These are phyloP conservation scores for Wallemia ichthyophaga DNA, from an alignment of 1,284 basidiomycete genomes.

Conservation along the genomic window DNA sequence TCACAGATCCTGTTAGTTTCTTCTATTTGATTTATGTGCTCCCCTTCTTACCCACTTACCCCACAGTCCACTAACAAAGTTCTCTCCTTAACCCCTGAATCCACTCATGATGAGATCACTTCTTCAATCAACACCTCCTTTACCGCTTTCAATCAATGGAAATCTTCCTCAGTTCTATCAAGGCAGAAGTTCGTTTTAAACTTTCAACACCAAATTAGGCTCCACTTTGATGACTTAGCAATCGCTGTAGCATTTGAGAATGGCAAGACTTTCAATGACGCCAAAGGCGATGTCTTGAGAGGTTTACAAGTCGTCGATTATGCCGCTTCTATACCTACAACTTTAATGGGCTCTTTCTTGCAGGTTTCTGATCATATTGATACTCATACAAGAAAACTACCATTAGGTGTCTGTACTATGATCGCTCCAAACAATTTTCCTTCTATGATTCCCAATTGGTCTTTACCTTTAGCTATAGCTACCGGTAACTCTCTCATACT, in stretches of 20 bases:
- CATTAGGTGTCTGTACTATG: constrained; percentile 38
- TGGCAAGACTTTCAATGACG: constrained; percentile 67
- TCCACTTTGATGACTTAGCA: constrained; percentile 28
- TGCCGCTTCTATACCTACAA: constrained; percentile 50
- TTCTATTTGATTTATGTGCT: background rate
- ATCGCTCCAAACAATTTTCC: constrained; percentile 66
- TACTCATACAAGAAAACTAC: constrained; percentile 49
- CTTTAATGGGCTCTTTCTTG: constrained; percentile 60
- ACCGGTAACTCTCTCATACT: constrained; percentile 81
- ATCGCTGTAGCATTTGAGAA: constrained; percentile 48
- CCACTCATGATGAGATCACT: background rate
- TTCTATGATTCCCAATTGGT: constrained; percentile 24
- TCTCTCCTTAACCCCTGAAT: background rate
- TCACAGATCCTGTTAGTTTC: background rate
- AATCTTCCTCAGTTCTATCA: background rate
- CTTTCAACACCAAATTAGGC: constrained; percentile 44
- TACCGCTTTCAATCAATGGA: background rate
- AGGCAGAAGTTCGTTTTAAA: constrained; percentile 16
- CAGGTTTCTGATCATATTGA: constrained; percentile 97
- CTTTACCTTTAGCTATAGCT: constrained; percentile 29
- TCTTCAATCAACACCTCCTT: background rate
- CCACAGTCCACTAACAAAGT: background rate
- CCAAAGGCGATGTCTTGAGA: constrained; percentile 73
- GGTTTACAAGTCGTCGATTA: constrained; percentile 85
- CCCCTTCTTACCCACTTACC: background rate